Percentiles rank a stretch among this genome's conserved stretches.
Evolutionary conservation across 306 rosid genomes (phyloP).

Genomic region (Clitoria ternatea): DNA sequence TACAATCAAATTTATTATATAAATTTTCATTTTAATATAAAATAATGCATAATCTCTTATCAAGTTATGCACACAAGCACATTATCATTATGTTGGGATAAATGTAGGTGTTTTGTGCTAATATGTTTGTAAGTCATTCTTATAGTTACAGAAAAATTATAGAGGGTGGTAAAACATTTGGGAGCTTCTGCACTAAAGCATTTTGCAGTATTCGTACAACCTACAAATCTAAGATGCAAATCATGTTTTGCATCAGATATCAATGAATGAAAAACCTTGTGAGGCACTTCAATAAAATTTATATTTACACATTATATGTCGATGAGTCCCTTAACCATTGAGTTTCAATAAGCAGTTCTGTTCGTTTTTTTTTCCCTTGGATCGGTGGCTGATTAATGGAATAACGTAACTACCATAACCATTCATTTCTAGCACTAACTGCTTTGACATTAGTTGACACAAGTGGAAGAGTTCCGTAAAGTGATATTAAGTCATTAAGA

Average conservation of each 20-base stretch:
- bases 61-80: not conserved
- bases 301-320: not conserved
- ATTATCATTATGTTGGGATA: not conserved
- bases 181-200: not conserved
- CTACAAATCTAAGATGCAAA: not conserved
- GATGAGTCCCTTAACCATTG: not conserved
- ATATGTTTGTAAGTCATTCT: not conserved
- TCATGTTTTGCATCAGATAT: not conserved
- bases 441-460: conserved; percentile 45
- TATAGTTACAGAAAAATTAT: not conserved
- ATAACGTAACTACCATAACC: conserved; percentile 48
- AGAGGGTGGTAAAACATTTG: not conserved
- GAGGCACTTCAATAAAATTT: not conserved
- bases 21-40: no score
- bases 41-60: no score
- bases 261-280: conserved; percentile 2
- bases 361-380: not conserved
- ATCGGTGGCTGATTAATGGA: not conserved
- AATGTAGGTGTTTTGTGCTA: not conserved
- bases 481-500: conserved; percentile 47
- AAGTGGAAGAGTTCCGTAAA: conserved; percentile 36
- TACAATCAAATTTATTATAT: no score
- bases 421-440: conserved; percentile 40
- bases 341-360: not conserved
- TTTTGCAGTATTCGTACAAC: not conserved